phyloP scores from a whole-genome alignment of 768 basidiomycete species.

The Termitomyces sp. region DNA sequence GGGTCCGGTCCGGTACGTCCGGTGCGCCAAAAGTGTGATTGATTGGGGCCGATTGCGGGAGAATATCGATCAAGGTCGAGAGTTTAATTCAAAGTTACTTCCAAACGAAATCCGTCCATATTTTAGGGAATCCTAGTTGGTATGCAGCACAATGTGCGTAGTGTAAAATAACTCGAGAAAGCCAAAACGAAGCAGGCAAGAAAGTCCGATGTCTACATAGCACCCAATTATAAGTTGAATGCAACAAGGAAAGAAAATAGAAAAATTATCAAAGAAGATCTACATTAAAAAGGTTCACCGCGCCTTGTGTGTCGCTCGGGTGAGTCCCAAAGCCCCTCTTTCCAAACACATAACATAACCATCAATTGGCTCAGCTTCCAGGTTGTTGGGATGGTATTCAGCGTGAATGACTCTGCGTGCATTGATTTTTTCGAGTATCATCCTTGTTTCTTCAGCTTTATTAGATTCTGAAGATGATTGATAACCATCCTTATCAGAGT shows the following conservation, averaged over 20 bases:
- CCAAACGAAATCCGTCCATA: no score
- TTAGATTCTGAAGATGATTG: conserved; percentile 31
- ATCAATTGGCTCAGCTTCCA: conserved; percentile 60
- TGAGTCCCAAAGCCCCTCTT: conserved; percentile 54
- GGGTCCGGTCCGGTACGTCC: background rate
- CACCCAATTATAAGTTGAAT: no score
- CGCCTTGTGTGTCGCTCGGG: conserved; percentile 9
- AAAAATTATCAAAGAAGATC: no score
- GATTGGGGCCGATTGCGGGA: no score
- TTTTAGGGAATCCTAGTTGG: background rate
- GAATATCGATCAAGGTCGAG: no score
- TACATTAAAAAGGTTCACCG: background rate
- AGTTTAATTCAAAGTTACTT: no score
- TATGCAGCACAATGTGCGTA: background rate
- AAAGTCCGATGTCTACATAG: background rate
- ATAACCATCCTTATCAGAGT: conserved; percentile 13
- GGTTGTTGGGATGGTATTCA: conserved; percentile 65
- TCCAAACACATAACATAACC: conserved; percentile 58
- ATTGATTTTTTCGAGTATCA: conserved; percentile 67
- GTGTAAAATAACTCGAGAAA: background rate
- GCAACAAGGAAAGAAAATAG: no score
- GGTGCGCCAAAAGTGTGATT: no score
- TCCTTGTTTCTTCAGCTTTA: conserved; percentile 37
- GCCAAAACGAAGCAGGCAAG: background rate
- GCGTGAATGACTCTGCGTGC: conserved; percentile 65